Evolutionary conservation across 805 yeast genomes (phyloP).

Genomic region (Dipodascopsis uninucleata): DNA sequence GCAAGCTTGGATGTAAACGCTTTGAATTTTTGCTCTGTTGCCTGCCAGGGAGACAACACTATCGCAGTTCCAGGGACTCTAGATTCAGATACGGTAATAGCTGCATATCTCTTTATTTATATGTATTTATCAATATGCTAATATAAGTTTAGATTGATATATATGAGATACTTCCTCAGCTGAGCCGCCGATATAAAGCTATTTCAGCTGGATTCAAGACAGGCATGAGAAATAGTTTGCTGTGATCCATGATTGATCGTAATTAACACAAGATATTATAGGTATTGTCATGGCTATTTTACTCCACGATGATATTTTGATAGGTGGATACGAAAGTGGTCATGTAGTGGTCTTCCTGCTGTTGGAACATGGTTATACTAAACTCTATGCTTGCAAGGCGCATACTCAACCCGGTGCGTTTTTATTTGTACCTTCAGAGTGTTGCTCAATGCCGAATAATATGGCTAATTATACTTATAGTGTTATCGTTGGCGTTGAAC

Average conservation of each 20-base stretch:
- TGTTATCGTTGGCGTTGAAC: constrained; percentile 29
- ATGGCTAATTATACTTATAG: neutral
- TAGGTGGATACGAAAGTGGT: constrained; percentile 75
- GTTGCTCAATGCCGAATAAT: neutral
- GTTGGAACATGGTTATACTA: neutral
- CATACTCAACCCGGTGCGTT: constrained; percentile 37
- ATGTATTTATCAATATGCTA: neutral
- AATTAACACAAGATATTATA: constrained; percentile 36
- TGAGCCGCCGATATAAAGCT: constrained; percentile 29
- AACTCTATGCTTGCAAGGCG: constrained; percentile 24
- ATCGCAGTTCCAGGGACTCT: constrained; percentile 61
- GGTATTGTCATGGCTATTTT: constrained; percentile 67
- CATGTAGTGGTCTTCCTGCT: constrained; percentile 43
- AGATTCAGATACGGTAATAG: constrained; percentile 57
- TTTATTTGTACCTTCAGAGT: neutral
- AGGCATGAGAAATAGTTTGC: constrained; percentile 1
- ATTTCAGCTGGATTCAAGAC: constrained; percentile 31
- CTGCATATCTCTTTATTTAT: neutral
- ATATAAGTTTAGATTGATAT: constrained; percentile 45
- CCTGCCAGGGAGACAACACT: constrained; percentile 37
- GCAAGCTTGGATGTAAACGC: constrained; percentile 64
- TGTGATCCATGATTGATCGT: neutral
- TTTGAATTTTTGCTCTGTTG: constrained; percentile 68
- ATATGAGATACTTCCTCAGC: constrained; percentile 40
- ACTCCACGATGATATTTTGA: constrained; percentile 36